Conservation (phyloP, 352 stramenopile species). For the Globisporangium rhizosaccharum region DNA sequence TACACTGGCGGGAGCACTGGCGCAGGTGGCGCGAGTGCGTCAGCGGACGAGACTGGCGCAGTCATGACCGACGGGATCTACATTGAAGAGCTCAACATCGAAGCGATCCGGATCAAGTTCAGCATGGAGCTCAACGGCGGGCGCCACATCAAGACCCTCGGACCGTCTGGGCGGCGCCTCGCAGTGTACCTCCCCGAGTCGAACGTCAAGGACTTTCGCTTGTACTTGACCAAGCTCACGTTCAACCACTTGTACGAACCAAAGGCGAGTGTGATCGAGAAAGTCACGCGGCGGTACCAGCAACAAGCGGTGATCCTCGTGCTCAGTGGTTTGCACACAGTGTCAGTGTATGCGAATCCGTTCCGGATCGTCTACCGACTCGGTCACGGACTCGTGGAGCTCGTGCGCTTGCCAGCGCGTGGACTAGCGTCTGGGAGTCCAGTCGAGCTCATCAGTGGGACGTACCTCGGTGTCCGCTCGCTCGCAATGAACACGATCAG, state of each 20-base stretch:
- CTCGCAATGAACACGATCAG: constrained; percentile 89
- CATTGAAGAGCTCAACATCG: constrained; percentile 84
- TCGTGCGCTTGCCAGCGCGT: constrained; percentile 71
- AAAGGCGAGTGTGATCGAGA: constrained; percentile 65
- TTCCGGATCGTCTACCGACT: constrained; percentile 86
- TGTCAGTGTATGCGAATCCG: constrained; percentile 85
- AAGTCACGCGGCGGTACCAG: constrained; percentile 73
- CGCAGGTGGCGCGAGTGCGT: constrained; percentile 17
- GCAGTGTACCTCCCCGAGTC: constrained; percentile 85
- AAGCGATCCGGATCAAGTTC: constrained; percentile 81
- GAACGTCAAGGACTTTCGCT: constrained; percentile 84
- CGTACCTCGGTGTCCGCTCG: constrained; percentile 80
- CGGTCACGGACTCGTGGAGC: constrained; percentile 74
- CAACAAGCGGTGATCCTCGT: constrained; percentile 85
- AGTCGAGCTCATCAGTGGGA: constrained; percentile 75
- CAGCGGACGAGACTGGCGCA: constrained; percentile 13
- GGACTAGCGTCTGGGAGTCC: constrained; percentile 77
- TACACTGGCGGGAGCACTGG: constrained; percentile 27
- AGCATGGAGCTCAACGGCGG: constrained; percentile 84
- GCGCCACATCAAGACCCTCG: constrained; percentile 79
- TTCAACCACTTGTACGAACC: constrained; percentile 84
- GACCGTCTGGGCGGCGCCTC: constrained; percentile 60
- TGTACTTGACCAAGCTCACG: constrained; percentile 79
- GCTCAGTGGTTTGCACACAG: constrained; percentile 76
- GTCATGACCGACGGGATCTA: constrained; percentile 62